Base-by-base conservation (phyloP, 352 stramenopile species). In the Pythium pyrilobum region DNA sequence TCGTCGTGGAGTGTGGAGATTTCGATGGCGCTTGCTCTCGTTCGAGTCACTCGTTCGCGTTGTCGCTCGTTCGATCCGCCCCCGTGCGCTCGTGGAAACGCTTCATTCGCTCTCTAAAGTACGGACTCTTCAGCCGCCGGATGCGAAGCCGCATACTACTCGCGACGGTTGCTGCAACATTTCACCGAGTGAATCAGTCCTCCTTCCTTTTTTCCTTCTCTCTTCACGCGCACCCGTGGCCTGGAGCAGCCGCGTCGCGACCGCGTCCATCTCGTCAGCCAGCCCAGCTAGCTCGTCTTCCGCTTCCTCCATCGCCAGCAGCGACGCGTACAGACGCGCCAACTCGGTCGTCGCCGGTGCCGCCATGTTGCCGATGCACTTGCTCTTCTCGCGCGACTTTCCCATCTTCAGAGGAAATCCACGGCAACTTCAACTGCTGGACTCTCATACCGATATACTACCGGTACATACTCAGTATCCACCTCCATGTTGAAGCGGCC, bases 31-130 rank as follows among this genome's bases (percentile, higher is more conserved):
- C n/a, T 46, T 29, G 6, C 18, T 8, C 31, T 36, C 13, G 31
- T 36, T 13, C 31, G 8, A 36, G 13, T 13, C 13, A 36, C 31
- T 47, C 18, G 37, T 20, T 36, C 18, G 28, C 11, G 13, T 23
- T 25, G 24, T 21, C 1, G 9, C 20, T 29, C 16, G 28, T 47
- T 11, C 23, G 9, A 29, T 31, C 18, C 40, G 16, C 5, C 24
- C 33, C 13, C 8, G n/a, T 53, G 15, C 36, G 12, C 1, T 20
- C 15, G 36, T 56, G 55, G 34, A 62, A 52, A 12, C 55, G 55
- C 39, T 48, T 23, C 45, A 62, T 51, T 15, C 55, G 55, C 36
- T 56, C 16, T 11, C 25, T 21, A 20, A 62, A 62, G 24, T 40
- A 52, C n/a, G 55, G 55, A 28, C 23, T 62, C 1, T 32, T 24